Percentiles rank a stretch among this genome's conserved stretches.
Conservation (phyloP, 106 monocot genomes). For the Dendrobium officinale region DNA sequence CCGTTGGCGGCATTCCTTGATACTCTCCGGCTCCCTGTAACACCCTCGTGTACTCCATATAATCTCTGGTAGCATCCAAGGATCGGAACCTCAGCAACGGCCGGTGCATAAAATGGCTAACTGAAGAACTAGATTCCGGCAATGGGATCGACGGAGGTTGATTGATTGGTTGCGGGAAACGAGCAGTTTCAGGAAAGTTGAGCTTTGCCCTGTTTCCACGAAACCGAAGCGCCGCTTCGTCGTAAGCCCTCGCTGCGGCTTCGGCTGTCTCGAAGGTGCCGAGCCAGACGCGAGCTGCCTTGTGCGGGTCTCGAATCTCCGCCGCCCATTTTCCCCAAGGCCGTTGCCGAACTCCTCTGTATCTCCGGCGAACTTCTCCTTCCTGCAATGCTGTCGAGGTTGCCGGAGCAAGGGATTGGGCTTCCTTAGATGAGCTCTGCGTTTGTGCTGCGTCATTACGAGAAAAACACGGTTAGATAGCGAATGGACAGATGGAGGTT, state of each 20-base stretch:
- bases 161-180: background rate
- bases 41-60: slow-evolving; percentile 29
- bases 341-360: slow-evolving; percentile 59
- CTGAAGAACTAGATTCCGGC: slow-evolving; percentile 5
- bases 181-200: slow-evolving; percentile 40
- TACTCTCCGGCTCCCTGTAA: slow-evolving; percentile 22
- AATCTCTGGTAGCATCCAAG: slow-evolving; percentile 6
- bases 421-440: background rate
- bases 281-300: slow-evolving; percentile 65
- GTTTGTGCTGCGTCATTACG: background rate
- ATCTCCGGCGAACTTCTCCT: slow-evolving; percentile 18
- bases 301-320: slow-evolving; percentile 58
- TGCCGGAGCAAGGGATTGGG: background rate
- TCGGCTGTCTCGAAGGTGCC: slow-evolving; percentile 66
- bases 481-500: background rate
- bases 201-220: slow-evolving; percentile 53
- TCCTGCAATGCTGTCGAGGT: background rate
- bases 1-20: background rate
- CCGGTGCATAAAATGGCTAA: slow-evolving; percentile 6
- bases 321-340: slow-evolving; percentile 83
- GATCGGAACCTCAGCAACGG: background rate
- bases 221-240: slow-evolving; percentile 56
- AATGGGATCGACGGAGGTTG: background rate
- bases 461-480: too few relatives aligned
- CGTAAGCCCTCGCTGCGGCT: slow-evolving; percentile 60